phyloP scores from a whole-genome alignment of 1,284 basidiomycete genomes.

The Inonotus hispidus region DNA sequence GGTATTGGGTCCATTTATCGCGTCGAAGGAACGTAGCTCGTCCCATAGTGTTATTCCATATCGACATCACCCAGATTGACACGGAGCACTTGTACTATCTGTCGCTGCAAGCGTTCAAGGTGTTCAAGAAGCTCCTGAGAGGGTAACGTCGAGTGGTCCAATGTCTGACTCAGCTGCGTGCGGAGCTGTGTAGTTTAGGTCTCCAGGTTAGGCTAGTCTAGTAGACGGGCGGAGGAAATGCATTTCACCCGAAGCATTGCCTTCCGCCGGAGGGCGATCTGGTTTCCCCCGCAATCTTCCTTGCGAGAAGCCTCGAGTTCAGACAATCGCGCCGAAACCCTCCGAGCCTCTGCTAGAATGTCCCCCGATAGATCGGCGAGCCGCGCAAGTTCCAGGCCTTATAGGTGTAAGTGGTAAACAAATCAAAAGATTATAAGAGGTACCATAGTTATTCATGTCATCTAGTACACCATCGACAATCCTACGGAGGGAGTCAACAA shows the following conservation, averaged over 20 bases:
- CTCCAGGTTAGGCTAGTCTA: slow-evolving; percentile 13
- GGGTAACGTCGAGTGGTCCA: slow-evolving; percentile 63
- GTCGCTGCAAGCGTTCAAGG: slow-evolving; percentile 60
- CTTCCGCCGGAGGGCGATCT: slow-evolving; percentile 56
- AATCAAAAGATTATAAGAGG: not conserved
- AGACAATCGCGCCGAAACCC: slow-evolving; percentile 56
- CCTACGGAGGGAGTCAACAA: slow-evolving; percentile 32
- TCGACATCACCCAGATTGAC: not conserved
- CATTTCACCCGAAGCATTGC: slow-evolving; percentile 57
- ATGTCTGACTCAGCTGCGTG: slow-evolving; percentile 62
- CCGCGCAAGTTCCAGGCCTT: slow-evolving; percentile 79
- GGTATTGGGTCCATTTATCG: too few species aligned
- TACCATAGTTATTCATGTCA: slow-evolving; percentile 62
- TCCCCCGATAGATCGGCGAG: slow-evolving; percentile 75
- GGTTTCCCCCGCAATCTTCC: slow-evolving; percentile 54
- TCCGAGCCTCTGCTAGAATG: slow-evolving; percentile 55
- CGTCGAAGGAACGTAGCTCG: not conserved
- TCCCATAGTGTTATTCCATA: not conserved
- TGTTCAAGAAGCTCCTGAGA: slow-evolving; percentile 60
- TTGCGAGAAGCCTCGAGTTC: slow-evolving; percentile 54
- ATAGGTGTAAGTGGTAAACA: not conserved
- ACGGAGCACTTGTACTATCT: slow-evolving; percentile 42
- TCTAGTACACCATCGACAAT: slow-evolving; percentile 62
- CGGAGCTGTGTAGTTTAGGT: slow-evolving; percentile 45
- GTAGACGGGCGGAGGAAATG: slow-evolving; percentile 9